Percentiles rank a stretch among this genome's conserved stretches.
Evolutionary conservation across 352 stramenopile genomes (phyloP).

Genomic region (Thalassiosira sp.): DNA sequence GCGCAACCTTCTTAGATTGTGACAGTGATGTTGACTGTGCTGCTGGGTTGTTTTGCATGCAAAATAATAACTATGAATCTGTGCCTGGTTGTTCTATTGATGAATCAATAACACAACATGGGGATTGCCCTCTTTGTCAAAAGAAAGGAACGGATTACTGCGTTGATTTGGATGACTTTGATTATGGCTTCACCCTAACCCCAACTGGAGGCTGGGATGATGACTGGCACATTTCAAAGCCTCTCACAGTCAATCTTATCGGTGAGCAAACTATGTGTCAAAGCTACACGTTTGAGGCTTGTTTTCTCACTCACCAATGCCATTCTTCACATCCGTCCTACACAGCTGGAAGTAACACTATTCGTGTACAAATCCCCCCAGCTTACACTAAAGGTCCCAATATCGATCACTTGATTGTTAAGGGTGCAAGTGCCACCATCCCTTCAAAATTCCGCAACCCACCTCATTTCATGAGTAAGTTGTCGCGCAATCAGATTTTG

Average conservation of each 20-base stretch:
- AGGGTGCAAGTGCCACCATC: conserved; percentile 28
- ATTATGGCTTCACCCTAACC: conserved; percentile 19
- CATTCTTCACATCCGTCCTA: no score
- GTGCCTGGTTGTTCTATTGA: conserved; percentile 61
- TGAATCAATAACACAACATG: no score
- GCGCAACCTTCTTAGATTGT: no score
- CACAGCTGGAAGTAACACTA: conserved; percentile 41
- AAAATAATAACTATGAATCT: conserved; percentile 34
- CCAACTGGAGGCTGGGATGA: conserved; percentile 33
- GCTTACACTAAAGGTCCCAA: conserved; percentile 37
- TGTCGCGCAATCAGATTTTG: no score
- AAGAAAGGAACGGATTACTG: no score
- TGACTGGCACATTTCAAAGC: conserved; percentile 34
- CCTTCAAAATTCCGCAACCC: conserved; percentile 58
- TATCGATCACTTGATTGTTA: conserved; percentile 55
- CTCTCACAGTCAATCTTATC: conserved; percentile 29
- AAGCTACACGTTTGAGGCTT: no score
- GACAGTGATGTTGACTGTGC: conserved; percentile 52
- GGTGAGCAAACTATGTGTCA: no score
- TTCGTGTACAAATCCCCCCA: conserved; percentile 34
- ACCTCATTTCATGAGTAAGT: conserved; percentile 58
- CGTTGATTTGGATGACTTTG: conserved; percentile 23
- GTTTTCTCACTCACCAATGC: no score
- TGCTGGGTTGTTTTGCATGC: conserved; percentile 48
- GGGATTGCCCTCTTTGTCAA: no score